phyloP scores from a whole-genome alignment of 2,329 filamentous ascomycete genomes.

The Fusarium palustre region DNA sequence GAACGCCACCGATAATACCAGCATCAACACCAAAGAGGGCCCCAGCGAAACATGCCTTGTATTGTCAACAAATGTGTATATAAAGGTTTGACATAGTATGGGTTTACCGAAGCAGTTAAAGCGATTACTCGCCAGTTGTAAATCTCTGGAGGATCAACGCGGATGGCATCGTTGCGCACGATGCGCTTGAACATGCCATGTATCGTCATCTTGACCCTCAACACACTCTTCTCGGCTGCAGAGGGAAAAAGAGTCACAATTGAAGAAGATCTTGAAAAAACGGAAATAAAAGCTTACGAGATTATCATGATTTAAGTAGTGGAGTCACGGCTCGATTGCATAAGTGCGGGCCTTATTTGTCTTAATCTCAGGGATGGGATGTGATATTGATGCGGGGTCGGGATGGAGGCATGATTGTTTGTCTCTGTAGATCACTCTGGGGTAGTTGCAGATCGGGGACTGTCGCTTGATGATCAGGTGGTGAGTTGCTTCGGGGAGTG shows the following conservation, averaged over 20 bases:
- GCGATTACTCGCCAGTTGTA: slow-evolving; percentile 77
- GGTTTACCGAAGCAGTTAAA: slow-evolving; percentile 65
- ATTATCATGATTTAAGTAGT: slow-evolving; percentile 35
- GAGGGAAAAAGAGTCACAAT: too few relatives aligned
- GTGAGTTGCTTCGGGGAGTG: slow-evolving; percentile 21
- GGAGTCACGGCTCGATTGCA: slow-evolving; percentile 1
- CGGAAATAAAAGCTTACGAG: slow-evolving; percentile 8
- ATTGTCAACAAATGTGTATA: background rate
- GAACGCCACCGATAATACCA: slow-evolving; percentile 47
- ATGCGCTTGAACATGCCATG: slow-evolving; percentile 50
- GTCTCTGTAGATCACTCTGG: background rate
- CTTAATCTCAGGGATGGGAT: background rate
- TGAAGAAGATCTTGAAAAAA: background rate
- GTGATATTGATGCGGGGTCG: slow-evolving; percentile 1
- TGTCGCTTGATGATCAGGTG: slow-evolving; percentile 7
- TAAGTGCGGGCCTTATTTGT: background rate
- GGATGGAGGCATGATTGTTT: background rate
- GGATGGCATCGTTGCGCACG: slow-evolving; percentile 71
- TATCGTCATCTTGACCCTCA: slow-evolving; percentile 33
- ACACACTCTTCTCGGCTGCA: too few relatives aligned
- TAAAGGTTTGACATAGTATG: accelerated
- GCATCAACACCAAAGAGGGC: slow-evolving; percentile 46
- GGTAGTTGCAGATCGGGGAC: slow-evolving; percentile 9
- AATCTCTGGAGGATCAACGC: slow-evolving; percentile 72
- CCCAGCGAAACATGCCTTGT: slow-evolving; percentile 37